Base-by-base conservation (phyloP, 2,329 filamentous ascomycete genomes). In the Phialocephala sp. region DNA sequence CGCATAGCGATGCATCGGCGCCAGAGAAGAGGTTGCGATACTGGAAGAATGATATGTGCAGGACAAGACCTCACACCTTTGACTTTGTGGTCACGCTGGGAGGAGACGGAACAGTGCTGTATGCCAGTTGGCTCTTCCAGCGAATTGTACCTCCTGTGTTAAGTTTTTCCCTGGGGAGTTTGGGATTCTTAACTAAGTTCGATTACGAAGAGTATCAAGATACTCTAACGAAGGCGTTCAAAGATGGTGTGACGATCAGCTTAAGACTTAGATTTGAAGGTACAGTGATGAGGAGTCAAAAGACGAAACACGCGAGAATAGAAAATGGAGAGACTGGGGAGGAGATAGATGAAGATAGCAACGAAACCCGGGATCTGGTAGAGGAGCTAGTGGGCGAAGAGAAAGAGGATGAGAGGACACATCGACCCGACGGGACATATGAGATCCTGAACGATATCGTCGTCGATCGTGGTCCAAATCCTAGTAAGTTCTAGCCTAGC, bases 391-490 rank as follows among this genome's bases (percentile, higher is more conserved):
- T 97, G 59, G 94, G 92, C 5, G 91, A 94, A 75, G 92, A 94
- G 79, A 87, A 87, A 57, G 92, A 94, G 55, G 91, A 96, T 72
- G 88, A 91, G 72, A 87, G 90, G 71, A 98, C 94, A 0, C 95
- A 98, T 80, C 85, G 83, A 50, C 94, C 94, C 0, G 92, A 95
- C 72, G 88, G 89, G 45, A 94, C 91, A 1, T 93, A 89, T 77
- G 92, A 97, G 78, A 97, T 98, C 65, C 81, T 99, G 68, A 99
- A 99, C 74, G 95, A 99, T 77, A 89, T 98, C n/a, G 94, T 99
- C 9, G 88, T 98, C 36, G 95, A 99, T 75, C 86, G 95, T 20
- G 95, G 95, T 0, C 95, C 95, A 8, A 97, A 96, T 78, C 89
- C 94, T 55, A 97, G 91, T 93, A 81, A 81, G 89, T 83, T n/a